A percentile compares a stretch with the other conserved stretches of the same genome.
These are phyloP conservation scores for Penicillium sp. DNA, from an alignment of 2,329 filamentous ascomycete genomes.

Conservation along the genomic window DNA sequence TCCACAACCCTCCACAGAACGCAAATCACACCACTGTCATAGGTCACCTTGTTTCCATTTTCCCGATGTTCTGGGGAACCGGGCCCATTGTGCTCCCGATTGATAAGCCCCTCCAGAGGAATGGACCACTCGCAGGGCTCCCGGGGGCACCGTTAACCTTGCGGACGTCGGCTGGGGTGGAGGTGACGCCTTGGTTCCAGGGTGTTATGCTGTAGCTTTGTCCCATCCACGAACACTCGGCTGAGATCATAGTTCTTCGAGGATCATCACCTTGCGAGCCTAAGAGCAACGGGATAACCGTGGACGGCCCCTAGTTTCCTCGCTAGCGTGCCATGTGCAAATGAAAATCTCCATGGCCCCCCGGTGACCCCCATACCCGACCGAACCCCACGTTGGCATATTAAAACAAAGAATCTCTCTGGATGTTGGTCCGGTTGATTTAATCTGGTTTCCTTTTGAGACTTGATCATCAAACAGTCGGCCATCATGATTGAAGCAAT, in stretches of 20 bases:
- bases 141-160: slow-evolving; percentile 2
- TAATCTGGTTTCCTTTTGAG: slow-evolving; percentile 5
- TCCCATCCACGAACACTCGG: background rate
- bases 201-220: background rate
- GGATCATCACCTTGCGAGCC: background rate
- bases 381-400: slow-evolving; percentile 6
- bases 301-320: slow-evolving; percentile 4
- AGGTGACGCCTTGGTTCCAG: background rate
- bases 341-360: background rate
- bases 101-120: slow-evolving; percentile 7
- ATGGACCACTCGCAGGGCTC: slow-evolving; percentile 11
- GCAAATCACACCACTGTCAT: slow-evolving; percentile 8
- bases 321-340: slow-evolving; percentile 10
- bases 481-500: slow-evolving; percentile 57
- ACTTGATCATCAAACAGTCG: background rate
- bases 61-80: slow-evolving; percentile 8
- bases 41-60: slow-evolving; percentile 8
- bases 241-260: background rate
- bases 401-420: background rate
- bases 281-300: background rate
- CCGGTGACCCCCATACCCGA: background rate
- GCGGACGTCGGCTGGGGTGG: background rate
- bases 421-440: background rate
- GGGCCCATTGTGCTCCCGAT: slow-evolving; percentile 15
- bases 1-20: background rate